phyloP scores from a whole-genome alignment of 148 eudicot species.

The Polygonum maritimum region DNA sequence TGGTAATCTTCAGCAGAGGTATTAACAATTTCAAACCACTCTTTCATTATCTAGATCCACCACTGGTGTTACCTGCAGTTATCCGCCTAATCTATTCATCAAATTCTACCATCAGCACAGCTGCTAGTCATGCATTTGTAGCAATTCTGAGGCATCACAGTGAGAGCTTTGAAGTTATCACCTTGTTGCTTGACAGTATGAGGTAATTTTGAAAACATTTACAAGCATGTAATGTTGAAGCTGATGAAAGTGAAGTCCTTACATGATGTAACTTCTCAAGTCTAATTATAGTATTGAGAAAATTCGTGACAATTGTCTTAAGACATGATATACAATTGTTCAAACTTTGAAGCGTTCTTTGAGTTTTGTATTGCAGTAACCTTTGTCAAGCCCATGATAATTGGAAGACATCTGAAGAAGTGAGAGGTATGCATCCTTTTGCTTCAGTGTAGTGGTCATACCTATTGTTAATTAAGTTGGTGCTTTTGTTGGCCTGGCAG shows the following conservation, averaged over 20 bases:
- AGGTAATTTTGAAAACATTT: slow-evolving; percentile 32
- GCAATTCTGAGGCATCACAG: slow-evolving; percentile 42
- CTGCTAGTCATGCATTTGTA: slow-evolving; percentile 32
- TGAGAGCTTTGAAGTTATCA: slow-evolving; percentile 38
- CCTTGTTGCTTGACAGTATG: slow-evolving; percentile 49
- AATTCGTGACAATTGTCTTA: background rate
- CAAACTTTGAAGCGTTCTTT: background rate
- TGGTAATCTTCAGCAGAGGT: background rate
- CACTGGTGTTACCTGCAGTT: slow-evolving; percentile 42
- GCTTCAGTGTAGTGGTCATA: background rate
- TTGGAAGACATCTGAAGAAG: slow-evolving; percentile 17
- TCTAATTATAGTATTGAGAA: background rate
- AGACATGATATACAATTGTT: background rate
- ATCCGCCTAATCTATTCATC: slow-evolving; percentile 32
- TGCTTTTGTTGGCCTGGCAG: slow-evolving; percentile 11
- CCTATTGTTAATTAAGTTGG: background rate
- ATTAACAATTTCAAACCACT: slow-evolving; percentile 3
- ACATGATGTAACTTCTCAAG: background rate
- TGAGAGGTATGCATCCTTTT: slow-evolving; percentile 22
- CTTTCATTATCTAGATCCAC: slow-evolving; percentile 40
- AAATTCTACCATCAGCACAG: slow-evolving; percentile 23
- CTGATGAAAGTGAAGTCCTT: background rate
- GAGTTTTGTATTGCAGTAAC: slow-evolving; percentile 33
- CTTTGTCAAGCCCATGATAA: slow-evolving; percentile 27
- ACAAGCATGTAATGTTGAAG: background rate